These are phyloP conservation scores for Coleophoma cylindrospora DNA, from an alignment of 2,329 filamentous ascomycete genomes.

Conservation along the genomic window DNA sequence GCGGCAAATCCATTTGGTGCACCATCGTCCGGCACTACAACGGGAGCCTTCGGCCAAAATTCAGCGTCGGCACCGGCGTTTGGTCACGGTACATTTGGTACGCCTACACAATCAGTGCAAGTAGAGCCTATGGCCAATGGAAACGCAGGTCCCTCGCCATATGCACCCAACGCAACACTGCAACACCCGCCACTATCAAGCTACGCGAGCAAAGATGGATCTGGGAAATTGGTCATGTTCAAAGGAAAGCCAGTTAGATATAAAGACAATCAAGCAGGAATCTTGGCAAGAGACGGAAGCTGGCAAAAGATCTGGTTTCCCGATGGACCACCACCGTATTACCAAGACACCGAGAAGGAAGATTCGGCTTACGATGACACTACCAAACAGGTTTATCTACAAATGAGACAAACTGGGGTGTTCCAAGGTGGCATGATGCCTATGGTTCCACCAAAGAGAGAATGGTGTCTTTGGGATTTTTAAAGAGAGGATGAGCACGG, in stretches of 20 bases:
- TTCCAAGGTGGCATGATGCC: slow-evolving; percentile 73
- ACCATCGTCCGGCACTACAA: neutral
- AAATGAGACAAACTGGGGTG: slow-evolving; percentile 57
- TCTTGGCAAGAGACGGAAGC: slow-evolving; percentile 45
- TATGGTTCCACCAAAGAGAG: slow-evolving; percentile 69
- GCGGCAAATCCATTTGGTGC: neutral
- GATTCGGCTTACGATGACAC: slow-evolving; percentile 53
- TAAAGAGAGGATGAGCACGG: slow-evolving; percentile 29
- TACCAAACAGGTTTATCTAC: slow-evolving; percentile 57
- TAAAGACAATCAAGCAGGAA: slow-evolving; percentile 43
- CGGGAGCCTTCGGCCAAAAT: neutral
- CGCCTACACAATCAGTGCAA: neutral
- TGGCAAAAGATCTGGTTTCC: slow-evolving; percentile 70
- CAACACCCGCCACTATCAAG: slow-evolving; percentile 9
- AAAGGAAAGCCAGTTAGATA: slow-evolving; percentile 61
- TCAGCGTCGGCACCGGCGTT: neutral
- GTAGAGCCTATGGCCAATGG: neutral
- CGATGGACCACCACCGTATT: slow-evolving; percentile 59
- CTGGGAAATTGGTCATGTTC: slow-evolving; percentile 46
- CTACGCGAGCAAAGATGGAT: slow-evolving; percentile 15
- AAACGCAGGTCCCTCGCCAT: neutral
- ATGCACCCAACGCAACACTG: slow-evolving; percentile 1
- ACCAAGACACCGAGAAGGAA: slow-evolving; percentile 57
- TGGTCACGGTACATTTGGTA: neutral
- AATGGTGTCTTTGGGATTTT: slow-evolving; percentile 72